These are phyloP conservation scores for Aureobasidium sp. DNA, from an alignment of 2,329 filamentous ascomycete species.

Conservation along the genomic window DNA sequence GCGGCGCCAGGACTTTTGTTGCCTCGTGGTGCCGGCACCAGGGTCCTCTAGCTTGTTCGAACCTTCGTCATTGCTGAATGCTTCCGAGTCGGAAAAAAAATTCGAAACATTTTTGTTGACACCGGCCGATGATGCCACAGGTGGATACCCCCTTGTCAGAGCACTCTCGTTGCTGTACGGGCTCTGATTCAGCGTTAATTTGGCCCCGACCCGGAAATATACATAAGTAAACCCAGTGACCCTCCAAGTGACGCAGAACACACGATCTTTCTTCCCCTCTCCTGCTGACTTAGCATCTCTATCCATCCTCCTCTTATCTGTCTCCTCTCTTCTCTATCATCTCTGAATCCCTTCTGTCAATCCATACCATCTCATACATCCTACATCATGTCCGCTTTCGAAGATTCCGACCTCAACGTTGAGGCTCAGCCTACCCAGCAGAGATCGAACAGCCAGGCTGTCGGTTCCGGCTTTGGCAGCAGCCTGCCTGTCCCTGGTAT, in stretches of 20 bases:
- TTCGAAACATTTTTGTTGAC: constrained; percentile 12
- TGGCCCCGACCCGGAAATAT: constrained; percentile 5
- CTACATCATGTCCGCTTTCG: constrained; percentile 50
- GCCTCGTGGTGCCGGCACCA: constrained; percentile 9
- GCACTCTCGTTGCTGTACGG: background rate
- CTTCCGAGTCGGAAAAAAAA: constrained; percentile 4
- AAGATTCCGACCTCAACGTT: constrained; percentile 47
- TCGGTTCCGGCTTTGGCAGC: constrained; percentile 25
- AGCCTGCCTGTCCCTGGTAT: constrained; percentile 36
- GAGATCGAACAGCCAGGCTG: constrained; percentile 19
- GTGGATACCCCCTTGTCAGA: constrained; percentile 11
- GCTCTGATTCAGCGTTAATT: constrained; percentile 12
- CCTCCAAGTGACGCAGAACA: background rate
- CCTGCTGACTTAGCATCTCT: constrained; percentile 5
- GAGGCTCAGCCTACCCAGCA: constrained; percentile 28
- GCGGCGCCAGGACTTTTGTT: background rate
- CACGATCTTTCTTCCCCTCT: constrained; percentile 1
- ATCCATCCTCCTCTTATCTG: background rate
- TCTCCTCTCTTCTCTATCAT: constrained; percentile 10
- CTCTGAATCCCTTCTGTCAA: background rate
- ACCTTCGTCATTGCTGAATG: constrained; percentile 12
- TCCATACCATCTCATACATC: constrained; percentile 13
- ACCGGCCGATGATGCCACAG: constrained; percentile 13
- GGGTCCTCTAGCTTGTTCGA: constrained; percentile 11
- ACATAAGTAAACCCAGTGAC: constrained; percentile 10